Percentiles rank a stretch among this genome's conserved stretches.
phyloP scores from a whole-genome alignment of 139 green algal species.

The Coelastrella sp. region DNA sequence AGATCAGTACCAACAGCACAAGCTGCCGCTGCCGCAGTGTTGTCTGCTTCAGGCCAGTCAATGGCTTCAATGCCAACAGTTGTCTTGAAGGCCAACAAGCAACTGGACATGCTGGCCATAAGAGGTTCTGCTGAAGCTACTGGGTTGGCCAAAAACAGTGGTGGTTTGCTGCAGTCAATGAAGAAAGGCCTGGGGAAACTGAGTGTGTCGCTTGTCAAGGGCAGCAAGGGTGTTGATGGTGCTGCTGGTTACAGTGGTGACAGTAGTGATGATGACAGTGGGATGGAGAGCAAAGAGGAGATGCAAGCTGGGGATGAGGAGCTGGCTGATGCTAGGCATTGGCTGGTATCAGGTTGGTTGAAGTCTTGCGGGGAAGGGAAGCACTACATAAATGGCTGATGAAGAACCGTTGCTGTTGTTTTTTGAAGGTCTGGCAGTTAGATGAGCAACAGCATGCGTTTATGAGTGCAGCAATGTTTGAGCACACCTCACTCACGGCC shows the following conservation, averaged over 20 bases:
- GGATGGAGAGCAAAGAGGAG: too few species aligned
- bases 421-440: too few species aligned
- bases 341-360: slow-evolving; percentile 35
- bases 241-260: not conserved
- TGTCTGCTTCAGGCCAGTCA: too few species aligned
- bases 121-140: not conserved
- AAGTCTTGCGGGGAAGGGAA: not conserved
- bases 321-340: slow-evolving; percentile 19
- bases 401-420: too few species aligned
- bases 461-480: too few species aligned
- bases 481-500: too few species aligned
- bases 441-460: too few species aligned
- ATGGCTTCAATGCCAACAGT: too few species aligned
- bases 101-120: not conserved
- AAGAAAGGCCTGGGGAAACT: not conserved
- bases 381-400: not conserved
- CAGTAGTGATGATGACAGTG: not conserved
- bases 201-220: not conserved
- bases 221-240: not conserved
- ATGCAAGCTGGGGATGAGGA: too few species aligned
- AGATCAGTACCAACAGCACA: slow-evolving; percentile 1
- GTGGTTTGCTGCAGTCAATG: not conserved
- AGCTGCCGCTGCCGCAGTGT: not conserved
- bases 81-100: too few species aligned
- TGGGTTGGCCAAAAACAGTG: not conserved